Evolutionary conservation across 805 yeast species (phyloP), one percentile per base, ranked within the genome.

Genomic region (Zygoascus bituminiphila): DNA sequence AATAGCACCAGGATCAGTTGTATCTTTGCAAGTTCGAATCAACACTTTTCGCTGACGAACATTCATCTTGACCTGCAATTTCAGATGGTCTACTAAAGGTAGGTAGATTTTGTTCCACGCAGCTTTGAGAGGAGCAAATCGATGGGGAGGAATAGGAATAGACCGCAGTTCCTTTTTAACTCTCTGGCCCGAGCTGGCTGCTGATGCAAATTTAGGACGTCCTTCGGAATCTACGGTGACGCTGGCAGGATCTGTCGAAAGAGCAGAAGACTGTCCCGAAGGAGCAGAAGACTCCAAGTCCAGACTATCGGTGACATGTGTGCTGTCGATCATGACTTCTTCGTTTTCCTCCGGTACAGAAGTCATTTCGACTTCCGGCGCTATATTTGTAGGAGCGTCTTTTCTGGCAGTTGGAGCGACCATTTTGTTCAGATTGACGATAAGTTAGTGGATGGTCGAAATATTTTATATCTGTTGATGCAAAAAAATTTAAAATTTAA

Each of bases 31-130:
- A 1, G 98, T 89, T 66, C 86, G 81, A 60, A 93, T 66, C 63
- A 91, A 95, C 25, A 93, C 96, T 42, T 52, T 55, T 2, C 91
- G 81, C 61, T 78, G 85, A n/a, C 57, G 45, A 55, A 86, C 68
- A 66, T 93, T 91, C 97, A 93, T 91, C 69, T 97, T 78, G 43
- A 93, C 97, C 68, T 93, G 98, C 54, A 93, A 73, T 63, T 93
- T 88, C 58, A 93, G 75, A 68, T 89, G 96, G 54, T 93, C 96
- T 33, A 93, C 98, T 56, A 93, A 72, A 5, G 98, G 98, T 29
- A 95, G 95, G 63, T 93, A 93, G 41, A 93, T 83, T 65, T 93
- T 93, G 41, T 87, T 77, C 99, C 99, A 93, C 42, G 82, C 75
- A 55, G 78, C 79, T 65, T 88, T 85, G 60, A 93, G 75, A 21